Base-by-base conservation (phyloP, 2,329 filamentous ascomycete genomes). In the Colletotrichum paranaense region DNA sequence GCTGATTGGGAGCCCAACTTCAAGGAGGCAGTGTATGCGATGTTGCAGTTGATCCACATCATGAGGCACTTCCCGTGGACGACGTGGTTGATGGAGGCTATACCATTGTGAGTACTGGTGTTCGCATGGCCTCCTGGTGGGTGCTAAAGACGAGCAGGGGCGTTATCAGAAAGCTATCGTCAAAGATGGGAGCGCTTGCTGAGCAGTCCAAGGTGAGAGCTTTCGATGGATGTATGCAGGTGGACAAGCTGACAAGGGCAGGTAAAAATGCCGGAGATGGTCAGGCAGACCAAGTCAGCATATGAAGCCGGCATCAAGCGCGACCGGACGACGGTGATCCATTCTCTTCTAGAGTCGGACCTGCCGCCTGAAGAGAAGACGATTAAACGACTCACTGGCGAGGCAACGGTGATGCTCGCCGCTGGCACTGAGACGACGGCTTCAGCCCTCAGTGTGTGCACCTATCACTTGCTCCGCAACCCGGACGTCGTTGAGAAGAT, bases 361-460 rank as follows among this genome's bases (percentile, higher is more conserved):
- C 56, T 86, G 26, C 81, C 78, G 12, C 76, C 73, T 0, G 75
- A 82, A 4, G 84, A 87, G 64, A 83, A 82, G 53, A 80, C 78
- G 1, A 38, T 57, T 14, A 75, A 79, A 14, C 77, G 82, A 1
- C 75, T 85, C 1, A 78, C 78, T 22, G 79, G 84, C 2, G 85
- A 87, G 62, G 84, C 80, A 0, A 81, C 82, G 24, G 75, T 79
- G 6, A 74, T 87, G 30, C 64, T 85, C 0, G 75, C 78, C 2
- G 85, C 82, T 1, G 85, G 84, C 0, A 82, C 81, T 0, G 84
- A 86, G 73, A 86, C 67, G 8, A 70, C 49, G 9, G 49, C 16
- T 55, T 30, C 62, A n/a, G 67, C 32, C 6, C 62, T 70, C 4
- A 60, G 62, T 5, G 30, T 70, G 4, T 53, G 60, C 55, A 70